Conservation (phyloP, 768 basidiomycete species). For the Russula lepida region DNA sequence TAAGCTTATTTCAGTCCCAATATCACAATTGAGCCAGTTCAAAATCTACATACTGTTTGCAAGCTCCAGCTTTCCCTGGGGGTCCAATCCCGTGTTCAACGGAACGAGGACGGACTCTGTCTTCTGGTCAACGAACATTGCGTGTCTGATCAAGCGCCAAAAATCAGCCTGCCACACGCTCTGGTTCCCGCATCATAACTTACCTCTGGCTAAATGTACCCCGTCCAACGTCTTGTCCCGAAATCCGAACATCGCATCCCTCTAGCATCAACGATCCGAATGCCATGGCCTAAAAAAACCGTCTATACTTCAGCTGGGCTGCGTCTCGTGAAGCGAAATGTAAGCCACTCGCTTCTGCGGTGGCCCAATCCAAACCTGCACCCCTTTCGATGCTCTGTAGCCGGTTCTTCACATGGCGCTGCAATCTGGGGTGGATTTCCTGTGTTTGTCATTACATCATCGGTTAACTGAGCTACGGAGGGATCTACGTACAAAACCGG, state of each 20-base stretch:
- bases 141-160: conserved; percentile 43
- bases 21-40: neutral
- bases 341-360: conserved; percentile 57
- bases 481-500: conserved; percentile 49
- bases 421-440: conserved; percentile 74
- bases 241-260: conserved; percentile 78
- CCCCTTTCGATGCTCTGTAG: conserved; percentile 60
- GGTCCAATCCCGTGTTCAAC: conserved; percentile 58
- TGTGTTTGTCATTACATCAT: conserved; percentile 25
- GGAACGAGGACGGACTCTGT: conserved; percentile 76
- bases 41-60: conserved; percentile 61
- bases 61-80: conserved; percentile 60
- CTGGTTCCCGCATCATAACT: conserved; percentile 31
- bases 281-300: conserved; percentile 58
- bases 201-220: conserved; percentile 82
- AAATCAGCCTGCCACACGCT: neutral
- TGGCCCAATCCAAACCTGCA: conserved; percentile 79
- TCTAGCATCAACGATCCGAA: conserved; percentile 81
- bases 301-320: neutral
- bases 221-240: conserved; percentile 87
- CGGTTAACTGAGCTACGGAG: neutral
- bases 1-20: neutral
- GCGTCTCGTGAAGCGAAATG: neutral
- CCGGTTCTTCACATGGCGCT: conserved; percentile 71
- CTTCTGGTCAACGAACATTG: conserved; percentile 86